Percentiles rank a stretch among this genome's conserved stretches.
phyloP scores from a whole-genome alignment of 176 grass and related monocot species.

The Oryza brachyantha region DNA sequence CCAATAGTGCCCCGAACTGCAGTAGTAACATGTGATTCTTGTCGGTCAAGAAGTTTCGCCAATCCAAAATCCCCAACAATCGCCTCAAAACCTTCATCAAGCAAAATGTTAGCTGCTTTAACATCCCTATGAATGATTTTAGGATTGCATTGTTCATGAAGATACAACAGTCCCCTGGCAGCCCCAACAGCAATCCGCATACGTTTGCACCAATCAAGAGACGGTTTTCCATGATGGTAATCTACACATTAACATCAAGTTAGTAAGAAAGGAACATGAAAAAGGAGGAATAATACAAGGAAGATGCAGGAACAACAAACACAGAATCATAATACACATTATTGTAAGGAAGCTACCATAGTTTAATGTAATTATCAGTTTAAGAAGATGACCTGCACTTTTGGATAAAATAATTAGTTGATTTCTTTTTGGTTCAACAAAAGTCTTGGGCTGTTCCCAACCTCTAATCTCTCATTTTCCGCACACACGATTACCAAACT shows the following conservation, averaged over 20 bases:
- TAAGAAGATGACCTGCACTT: background rate
- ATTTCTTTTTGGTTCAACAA: background rate
- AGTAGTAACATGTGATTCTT: conserved; percentile 94
- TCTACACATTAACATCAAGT: conserved; percentile 47
- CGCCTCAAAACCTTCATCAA: conserved; percentile 87
- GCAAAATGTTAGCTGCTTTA: conserved; percentile 93
- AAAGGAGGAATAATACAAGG: background rate
- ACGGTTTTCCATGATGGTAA: conserved; percentile 58
- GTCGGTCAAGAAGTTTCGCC: conserved; percentile 87
- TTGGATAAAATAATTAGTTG: background rate
- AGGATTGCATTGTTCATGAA: conserved; percentile 97
- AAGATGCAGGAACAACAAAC: conserved; percentile 4
- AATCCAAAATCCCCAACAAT: conserved; percentile 96
- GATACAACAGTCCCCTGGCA: conserved; percentile 83
- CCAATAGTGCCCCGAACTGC: conserved; percentile 90
- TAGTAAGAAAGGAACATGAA: background rate
- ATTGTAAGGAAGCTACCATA: background rate
- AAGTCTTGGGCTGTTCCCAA: too few species aligned
- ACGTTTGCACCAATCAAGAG: conserved; percentile 86
- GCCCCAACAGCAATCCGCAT: conserved; percentile 83
- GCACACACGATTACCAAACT: too few species aligned
- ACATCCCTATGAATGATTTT: conserved; percentile 98
- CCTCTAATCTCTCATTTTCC: too few species aligned
- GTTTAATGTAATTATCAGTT: background rate
- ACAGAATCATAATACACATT: background rate